A percentile compares a stretch with the other conserved stretches of the same genome.
These are phyloP conservation scores for Hyaloscypha finlandica DNA, from an alignment of 495 filamentous ascomycete genomes.

Conservation along the genomic window DNA sequence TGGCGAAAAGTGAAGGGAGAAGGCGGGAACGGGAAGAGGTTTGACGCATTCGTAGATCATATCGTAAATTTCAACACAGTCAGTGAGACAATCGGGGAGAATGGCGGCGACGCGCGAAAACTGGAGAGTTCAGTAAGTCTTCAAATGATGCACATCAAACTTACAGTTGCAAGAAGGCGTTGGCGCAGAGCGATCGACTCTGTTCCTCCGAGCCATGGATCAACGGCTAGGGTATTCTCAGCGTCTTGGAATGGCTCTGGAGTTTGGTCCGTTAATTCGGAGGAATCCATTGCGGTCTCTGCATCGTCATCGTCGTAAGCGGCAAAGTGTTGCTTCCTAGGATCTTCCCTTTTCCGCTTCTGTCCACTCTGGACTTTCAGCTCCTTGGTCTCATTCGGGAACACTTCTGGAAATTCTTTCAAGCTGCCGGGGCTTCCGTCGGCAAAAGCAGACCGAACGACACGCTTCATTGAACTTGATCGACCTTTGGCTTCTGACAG, in stretches of 20 bases:
- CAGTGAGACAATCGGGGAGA: constrained; percentile 29
- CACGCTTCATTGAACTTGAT: constrained; percentile 38
- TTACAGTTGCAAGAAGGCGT: constrained; percentile 41
- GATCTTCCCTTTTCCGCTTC: constrained; percentile 54
- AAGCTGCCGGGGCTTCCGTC: constrained; percentile 40
- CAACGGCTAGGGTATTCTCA: constrained; percentile 33
- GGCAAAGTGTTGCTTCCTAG: constrained; percentile 47
- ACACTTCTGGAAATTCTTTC: constrained; percentile 49
- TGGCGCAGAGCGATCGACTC: constrained; percentile 43
- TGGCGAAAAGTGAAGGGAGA: constrained; percentile 68
- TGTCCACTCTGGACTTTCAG: constrained; percentile 40
- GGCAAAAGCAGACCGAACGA: constrained; percentile 46
- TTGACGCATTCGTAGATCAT: constrained; percentile 56
- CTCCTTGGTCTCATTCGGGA: constrained; percentile 46
- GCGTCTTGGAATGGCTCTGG: constrained; percentile 26
- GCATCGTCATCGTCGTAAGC: constrained; percentile 30
- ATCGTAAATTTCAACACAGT: constrained; percentile 38
- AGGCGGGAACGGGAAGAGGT: constrained; percentile 66
- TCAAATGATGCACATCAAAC: constrained; percentile 10
- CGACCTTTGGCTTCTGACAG: constrained; percentile 28
- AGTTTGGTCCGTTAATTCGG: constrained; percentile 13
- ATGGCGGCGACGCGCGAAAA: constrained; percentile 21
- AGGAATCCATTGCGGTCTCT: constrained; percentile 19
- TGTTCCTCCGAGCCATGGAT: constrained; percentile 40
- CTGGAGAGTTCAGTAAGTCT: constrained; percentile 15